Conservation (phyloP, 2,329 filamentous ascomycete species). For the Talaromyces islandicus region DNA sequence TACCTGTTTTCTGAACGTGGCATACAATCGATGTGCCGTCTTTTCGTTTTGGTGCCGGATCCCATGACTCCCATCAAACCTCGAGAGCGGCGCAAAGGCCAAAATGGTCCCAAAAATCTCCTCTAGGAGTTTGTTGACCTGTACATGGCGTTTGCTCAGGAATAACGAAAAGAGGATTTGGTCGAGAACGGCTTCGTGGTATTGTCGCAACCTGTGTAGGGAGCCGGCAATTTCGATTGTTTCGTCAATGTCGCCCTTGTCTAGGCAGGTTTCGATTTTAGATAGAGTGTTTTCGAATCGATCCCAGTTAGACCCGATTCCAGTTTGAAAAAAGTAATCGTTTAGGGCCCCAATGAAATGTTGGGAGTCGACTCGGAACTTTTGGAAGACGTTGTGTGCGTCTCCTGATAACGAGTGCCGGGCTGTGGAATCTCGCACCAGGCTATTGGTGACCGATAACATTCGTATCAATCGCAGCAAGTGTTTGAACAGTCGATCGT, state of each 20-base stretch:
- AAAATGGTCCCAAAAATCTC: slow-evolving; percentile 71
- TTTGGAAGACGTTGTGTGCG: slow-evolving; percentile 42
- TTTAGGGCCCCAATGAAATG: slow-evolving; percentile 70
- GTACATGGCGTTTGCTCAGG: slow-evolving; percentile 58
- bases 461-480: slow-evolving; percentile 72
- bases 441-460: slow-evolving; percentile 64
- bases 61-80: slow-evolving; percentile 32
- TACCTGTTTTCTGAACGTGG: slow-evolving; percentile 63
- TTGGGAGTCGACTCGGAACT: slow-evolving; percentile 69
- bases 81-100: slow-evolving; percentile 51
- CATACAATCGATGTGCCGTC: slow-evolving; percentile 52
- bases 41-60: slow-evolving; percentile 34
- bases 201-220: slow-evolving; percentile 60
- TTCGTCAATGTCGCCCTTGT: slow-evolving; percentile 38
- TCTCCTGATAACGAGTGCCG: slow-evolving; percentile 26
- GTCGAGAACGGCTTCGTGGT: slow-evolving; percentile 69
- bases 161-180: slow-evolving; percentile 68
- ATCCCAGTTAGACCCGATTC: slow-evolving; percentile 67
- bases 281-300: slow-evolving; percentile 62
- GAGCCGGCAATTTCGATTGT: slow-evolving; percentile 51
- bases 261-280: slow-evolving; percentile 54
- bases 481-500: slow-evolving; percentile 78
- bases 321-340: slow-evolving; percentile 74
- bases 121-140: slow-evolving; percentile 66
- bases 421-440: slow-evolving; percentile 53